Evolutionary conservation across 148 eudicot species (phyloP).

Genomic region (Cornus florida): DNA sequence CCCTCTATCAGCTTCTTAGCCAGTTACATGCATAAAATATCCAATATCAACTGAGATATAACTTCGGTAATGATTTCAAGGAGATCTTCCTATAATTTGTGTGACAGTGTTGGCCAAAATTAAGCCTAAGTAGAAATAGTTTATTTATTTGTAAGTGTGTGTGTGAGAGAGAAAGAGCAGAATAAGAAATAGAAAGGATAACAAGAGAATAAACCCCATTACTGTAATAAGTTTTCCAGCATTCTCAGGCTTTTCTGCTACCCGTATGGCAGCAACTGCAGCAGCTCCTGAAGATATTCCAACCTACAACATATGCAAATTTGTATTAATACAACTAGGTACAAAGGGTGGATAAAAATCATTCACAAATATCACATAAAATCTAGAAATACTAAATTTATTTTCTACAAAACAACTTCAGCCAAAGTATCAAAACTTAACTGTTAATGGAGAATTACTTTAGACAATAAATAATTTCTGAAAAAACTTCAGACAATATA

Average conservation of each 20-base stretch:
- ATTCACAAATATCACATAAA: background rate
- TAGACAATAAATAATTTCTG: background rate
- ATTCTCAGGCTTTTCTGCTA: slow-evolving; percentile 66
- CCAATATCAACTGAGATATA: background rate
- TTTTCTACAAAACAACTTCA: background rate
- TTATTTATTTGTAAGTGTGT: no score
- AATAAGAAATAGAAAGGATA: background rate
- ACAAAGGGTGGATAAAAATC: background rate
- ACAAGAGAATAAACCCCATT: slow-evolving; percentile 14
- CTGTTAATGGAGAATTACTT: background rate
- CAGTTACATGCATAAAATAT: background rate
- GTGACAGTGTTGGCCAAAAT: background rate
- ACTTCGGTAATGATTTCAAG: background rate
- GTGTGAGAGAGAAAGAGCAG: background rate
- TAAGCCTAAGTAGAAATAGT: background rate
- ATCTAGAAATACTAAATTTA: background rate
- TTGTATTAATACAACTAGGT: background rate
- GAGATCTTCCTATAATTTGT: background rate
- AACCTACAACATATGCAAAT: slow-evolving; percentile 32
- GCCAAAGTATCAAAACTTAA: background rate
- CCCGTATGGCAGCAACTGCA: slow-evolving; percentile 55
- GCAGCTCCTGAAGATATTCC: slow-evolving; percentile 86
- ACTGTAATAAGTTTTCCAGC: slow-evolving; percentile 67
- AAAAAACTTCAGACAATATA: background rate
- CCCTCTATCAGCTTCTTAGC: background rate